phyloP scores from a whole-genome alignment of 2,329 filamentous ascomycete genomes.

The Podosphaera fusca region DNA sequence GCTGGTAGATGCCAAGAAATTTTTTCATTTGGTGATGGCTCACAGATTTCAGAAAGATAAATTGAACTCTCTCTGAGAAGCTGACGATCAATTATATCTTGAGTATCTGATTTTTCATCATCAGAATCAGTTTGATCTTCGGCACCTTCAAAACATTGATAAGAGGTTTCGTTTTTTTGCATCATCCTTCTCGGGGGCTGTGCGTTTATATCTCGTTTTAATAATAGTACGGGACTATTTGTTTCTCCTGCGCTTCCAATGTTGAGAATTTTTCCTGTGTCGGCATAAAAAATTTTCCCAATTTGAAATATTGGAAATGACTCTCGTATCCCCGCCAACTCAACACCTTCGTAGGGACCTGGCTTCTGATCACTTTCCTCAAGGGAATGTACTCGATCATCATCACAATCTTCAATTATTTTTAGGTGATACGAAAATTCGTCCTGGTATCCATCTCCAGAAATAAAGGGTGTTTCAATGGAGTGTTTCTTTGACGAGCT shows the following conservation, averaged over 20 bases:
- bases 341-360: constrained; percentile 34
- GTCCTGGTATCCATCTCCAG: constrained; percentile 10
- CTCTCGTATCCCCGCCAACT: constrained; percentile 39
- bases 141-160: constrained; percentile 7
- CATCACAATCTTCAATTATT: constrained; percentile 47
- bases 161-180: constrained; percentile 17
- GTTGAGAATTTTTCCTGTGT: constrained; percentile 52
- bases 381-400: constrained; percentile 42
- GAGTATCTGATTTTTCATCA: constrained; percentile 13
- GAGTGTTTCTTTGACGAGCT: not conserved
- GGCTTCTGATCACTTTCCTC: constrained; percentile 32
- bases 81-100: constrained; percentile 16
- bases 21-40: constrained; percentile 1
- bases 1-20: constrained; percentile 30
- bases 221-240: constrained; percentile 42
- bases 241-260: constrained; percentile 42
- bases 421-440: constrained; percentile 50
- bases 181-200: constrained; percentile 43
- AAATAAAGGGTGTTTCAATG: constrained; percentile 5
- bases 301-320: constrained; percentile 47
- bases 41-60: constrained; percentile 3
- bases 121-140: constrained; percentile 4
- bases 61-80: constrained; percentile 13
- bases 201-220: constrained; percentile 45
- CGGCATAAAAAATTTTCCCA: constrained; percentile 57